Evolutionary conservation across 2,329 filamentous ascomycete genomes (phyloP).

Genomic region (Diatrype stigma): DNA sequence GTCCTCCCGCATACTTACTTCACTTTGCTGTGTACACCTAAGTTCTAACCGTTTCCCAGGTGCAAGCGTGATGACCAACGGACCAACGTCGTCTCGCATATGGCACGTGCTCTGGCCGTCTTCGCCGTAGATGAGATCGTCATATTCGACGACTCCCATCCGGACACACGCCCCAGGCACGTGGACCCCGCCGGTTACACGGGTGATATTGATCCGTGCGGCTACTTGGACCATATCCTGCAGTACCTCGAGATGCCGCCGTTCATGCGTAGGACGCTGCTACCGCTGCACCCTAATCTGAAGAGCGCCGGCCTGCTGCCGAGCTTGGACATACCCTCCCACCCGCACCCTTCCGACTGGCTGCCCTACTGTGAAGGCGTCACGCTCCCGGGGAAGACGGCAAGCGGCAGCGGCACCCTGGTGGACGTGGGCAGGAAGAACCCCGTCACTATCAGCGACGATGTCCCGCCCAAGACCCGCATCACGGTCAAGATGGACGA

Average conservation of each 20-base stretch:
- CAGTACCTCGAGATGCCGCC: constrained; percentile 82
- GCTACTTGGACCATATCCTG: constrained; percentile 75
- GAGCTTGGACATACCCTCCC: constrained; percentile 80
- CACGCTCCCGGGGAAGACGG: constrained; percentile 45
- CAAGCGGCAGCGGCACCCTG: constrained; percentile 44
- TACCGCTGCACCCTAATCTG: constrained; percentile 75
- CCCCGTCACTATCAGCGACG: constrained; percentile 51
- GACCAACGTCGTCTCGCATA: constrained; percentile 65
- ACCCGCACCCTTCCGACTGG: constrained; percentile 72
- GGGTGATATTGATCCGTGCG: constrained; percentile 68
- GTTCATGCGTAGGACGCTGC: constrained; percentile 71
- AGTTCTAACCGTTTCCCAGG: constrained; percentile 36
- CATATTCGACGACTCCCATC: constrained; percentile 68
- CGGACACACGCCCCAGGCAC: constrained; percentile 39
- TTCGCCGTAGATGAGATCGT: constrained; percentile 83
- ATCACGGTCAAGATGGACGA: constrained; percentile 66
- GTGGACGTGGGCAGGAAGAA: constrained; percentile 56
- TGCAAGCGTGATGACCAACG: constrained; percentile 71
- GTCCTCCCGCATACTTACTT: constrained; percentile 16
- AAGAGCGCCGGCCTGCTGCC: constrained; percentile 68
- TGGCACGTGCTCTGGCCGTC: constrained; percentile 76
- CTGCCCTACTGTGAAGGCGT: constrained; percentile 77
- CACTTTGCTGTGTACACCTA: constrained; percentile 3
- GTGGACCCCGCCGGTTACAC: constrained; percentile 56
- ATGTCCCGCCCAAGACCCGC: constrained; percentile 66